A percentile compares a stretch with the other conserved stretches of the same genome.
phyloP scores from a whole-genome alignment of 768 basidiomycete species.

The Sutorius australiensis region DNA sequence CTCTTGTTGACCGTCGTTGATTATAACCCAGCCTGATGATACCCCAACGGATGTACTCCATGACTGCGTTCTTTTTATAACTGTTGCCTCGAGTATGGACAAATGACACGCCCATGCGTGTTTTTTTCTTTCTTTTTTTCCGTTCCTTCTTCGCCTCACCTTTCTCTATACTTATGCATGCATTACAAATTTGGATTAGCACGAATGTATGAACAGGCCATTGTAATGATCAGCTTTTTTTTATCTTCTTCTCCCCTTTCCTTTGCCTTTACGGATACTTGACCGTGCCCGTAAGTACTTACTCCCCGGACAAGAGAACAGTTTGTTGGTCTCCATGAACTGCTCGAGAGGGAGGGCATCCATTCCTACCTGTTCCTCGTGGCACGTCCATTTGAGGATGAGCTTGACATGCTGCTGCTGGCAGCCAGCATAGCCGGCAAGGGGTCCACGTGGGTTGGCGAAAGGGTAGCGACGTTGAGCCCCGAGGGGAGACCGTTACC shows the following conservation, averaged over 20 bases:
- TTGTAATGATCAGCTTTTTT: conserved; percentile 4
- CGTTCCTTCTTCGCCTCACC: neutral
- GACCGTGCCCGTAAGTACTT: neutral
- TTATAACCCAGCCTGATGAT: conserved; percentile 26
- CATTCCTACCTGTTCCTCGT: no score
- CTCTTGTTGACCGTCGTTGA: conserved; percentile 1
- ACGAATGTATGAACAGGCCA: conserved; percentile 13
- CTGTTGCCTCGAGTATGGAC: conserved; percentile 3
- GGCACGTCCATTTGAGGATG: no score
- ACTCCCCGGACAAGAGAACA: neutral
- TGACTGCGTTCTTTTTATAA: conserved; percentile 14
- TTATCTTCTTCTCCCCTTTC: neutral
- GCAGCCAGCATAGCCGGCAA: no score
- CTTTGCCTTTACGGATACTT: no score
- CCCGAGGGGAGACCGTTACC: no score
- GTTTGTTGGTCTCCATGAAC: neutral
- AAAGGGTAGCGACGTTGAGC: no score
- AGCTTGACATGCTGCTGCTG: no score
- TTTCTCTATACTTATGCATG: conserved; percentile 18
- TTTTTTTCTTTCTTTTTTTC: neutral
- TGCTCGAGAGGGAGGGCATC: no score
- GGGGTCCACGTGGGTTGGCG: no score
- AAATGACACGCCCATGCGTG: neutral
- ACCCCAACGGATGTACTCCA: conserved; percentile 17
- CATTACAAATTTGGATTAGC: conserved; percentile 6